These are phyloP conservation scores for Aspergillus egyptiacus DNA, from an alignment of 495 filamentous ascomycete genomes.

Conservation along the genomic window DNA sequence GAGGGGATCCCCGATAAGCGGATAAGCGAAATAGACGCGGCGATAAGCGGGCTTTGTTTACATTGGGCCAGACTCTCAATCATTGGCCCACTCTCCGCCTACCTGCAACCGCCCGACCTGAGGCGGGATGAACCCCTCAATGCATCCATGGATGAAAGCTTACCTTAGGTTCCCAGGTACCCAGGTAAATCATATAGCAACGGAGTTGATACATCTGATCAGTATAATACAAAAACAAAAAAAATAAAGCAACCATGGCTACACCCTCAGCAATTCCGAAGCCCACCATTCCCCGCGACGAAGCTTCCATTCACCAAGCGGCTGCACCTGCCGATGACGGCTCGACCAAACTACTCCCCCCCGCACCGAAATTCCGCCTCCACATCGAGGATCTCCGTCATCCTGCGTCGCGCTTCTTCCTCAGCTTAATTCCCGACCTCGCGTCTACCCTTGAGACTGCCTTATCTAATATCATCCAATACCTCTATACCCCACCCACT, in stretches of 20 bases:
- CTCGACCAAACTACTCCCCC: constrained; percentile 24
- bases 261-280: constrained; percentile 4
- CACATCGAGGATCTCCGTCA: constrained; percentile 65
- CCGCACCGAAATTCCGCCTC: constrained; percentile 61
- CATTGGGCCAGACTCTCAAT: no score
- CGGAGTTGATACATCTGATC: neutral
- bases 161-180: no score
- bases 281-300: neutral
- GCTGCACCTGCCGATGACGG: no score
- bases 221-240: neutral
- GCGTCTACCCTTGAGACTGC: constrained; percentile 51
- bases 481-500: constrained; percentile 48
- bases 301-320: no score
- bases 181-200: neutral
- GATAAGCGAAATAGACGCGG: constrained; percentile 23
- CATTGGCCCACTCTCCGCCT: no score
- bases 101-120: no score
- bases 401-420: constrained; percentile 55
- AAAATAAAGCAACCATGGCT: constrained; percentile 2
- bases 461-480: constrained; percentile 58
- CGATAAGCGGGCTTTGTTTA: constrained; percentile 19
- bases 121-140: no score
- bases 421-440: constrained; percentile 51
- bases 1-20: constrained; percentile 9
- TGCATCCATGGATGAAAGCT: no score